A percentile compares a stretch with the other conserved stretches of the same genome.
phyloP scores from a whole-genome alignment of 768 basidiomycete species.

The Kondoa malvinella region DNA sequence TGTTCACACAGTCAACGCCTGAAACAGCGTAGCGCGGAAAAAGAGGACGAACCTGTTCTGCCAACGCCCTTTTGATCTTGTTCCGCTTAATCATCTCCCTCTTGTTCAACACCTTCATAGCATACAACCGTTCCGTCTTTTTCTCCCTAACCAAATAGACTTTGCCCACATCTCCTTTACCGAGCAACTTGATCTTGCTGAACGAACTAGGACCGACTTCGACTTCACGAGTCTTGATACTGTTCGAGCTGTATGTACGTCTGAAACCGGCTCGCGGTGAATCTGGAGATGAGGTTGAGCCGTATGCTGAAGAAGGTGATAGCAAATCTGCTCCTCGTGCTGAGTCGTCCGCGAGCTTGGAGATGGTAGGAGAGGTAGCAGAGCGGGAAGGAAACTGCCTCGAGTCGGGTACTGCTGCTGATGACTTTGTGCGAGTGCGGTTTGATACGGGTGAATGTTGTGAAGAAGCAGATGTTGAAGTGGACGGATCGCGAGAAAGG shows the following conservation, averaged over 20 bases:
- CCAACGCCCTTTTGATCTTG: constrained; percentile 96
- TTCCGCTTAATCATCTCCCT: constrained; percentile 99
- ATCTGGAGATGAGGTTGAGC: neutral
- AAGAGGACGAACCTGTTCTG: constrained; percentile 51
- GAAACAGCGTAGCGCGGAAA: neutral
- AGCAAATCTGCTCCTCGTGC: neutral
- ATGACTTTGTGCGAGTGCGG: constrained; percentile 11
- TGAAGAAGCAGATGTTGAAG: constrained; percentile 15
- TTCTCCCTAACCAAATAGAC: constrained; percentile 97
- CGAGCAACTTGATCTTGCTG: constrained; percentile 91
- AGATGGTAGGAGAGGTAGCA: constrained; percentile 3
- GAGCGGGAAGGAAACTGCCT: neutral
- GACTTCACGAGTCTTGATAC: constrained; percentile 67
- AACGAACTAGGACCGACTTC: constrained; percentile 91
- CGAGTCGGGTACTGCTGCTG: neutral
- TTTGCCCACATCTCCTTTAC: constrained; percentile 95
- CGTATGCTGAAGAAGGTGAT: constrained; percentile 6
- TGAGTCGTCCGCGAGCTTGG: neutral
- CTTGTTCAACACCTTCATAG: constrained; percentile 99
- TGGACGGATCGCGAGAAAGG: constrained; percentile 39
- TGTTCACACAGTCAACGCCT: constrained; percentile 14
- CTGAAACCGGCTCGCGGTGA: constrained; percentile 44
- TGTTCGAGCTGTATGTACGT: constrained; percentile 91
- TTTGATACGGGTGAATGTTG: constrained; percentile 16
- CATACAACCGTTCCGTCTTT: constrained; percentile 86